Evolutionary conservation across 176 grass and related monocot species (phyloP), one percentile per base, ranked within the genome.

Genomic region (Alloteropsis semialata): DNA sequence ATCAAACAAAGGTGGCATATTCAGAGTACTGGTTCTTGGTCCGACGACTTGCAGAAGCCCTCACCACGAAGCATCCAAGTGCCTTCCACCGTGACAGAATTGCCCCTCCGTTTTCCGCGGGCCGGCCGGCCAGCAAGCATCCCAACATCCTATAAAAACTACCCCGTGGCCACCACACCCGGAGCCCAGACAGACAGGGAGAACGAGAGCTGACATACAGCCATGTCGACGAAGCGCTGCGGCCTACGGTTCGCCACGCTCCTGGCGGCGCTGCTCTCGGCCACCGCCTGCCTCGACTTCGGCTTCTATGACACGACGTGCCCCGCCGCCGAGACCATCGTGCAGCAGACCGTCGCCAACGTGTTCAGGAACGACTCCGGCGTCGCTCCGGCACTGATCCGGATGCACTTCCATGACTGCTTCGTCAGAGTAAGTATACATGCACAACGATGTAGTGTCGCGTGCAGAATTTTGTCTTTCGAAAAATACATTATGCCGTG

Each of bases 341-440:
- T 93, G 10, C 91, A 78, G 75, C 76, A 87, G 39, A 62, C 63
- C 13, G 84, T 93, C 21, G 75, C 80, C 0, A 3, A 60, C 18
- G 87, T 80, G 22, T 90, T 93, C 74, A 16, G 2, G 3, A 87
- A 84, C 65, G 18, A 93, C 84, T 81, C 80, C n/a, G 91, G 94
- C 41, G 44, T 94, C 13, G 84, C 84, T 5, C 89, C 89, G 10
- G 94, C 89, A 13, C 27, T 94, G 14, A 78, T 97, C 64, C 88
- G 94, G 65, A 7, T 94, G 57, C 92, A 92, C 69, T 97, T 97
- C 72, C 94, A 97, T n/a, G 94, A 97, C 76, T 94, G 92, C 77
- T 97, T 97, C 54, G 94, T 92, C 58, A 90, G 83, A 28, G 94
- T 97, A 89, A 80, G 27, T 44, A 3, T 10, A 14, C 14, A 25